These are phyloP conservation scores for Dothistroma pini DNA, from an alignment of 2,329 filamentous ascomycete genomes.

Conservation along the genomic window DNA sequence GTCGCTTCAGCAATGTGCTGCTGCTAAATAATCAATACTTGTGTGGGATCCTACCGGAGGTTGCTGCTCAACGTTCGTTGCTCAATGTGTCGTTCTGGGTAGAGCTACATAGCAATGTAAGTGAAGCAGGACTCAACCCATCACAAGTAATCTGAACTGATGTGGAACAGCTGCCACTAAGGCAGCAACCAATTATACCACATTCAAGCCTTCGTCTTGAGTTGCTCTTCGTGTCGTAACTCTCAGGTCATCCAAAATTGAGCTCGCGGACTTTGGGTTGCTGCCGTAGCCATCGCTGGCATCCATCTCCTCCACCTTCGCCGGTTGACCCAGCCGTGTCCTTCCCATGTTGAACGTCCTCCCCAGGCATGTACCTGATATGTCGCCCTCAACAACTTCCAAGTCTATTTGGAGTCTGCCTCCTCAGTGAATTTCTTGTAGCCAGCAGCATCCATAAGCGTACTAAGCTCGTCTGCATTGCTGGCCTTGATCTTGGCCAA, in stretches of 20 bases:
- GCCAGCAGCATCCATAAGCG: slow-evolving; percentile 69
- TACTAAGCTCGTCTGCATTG: slow-evolving; percentile 66
- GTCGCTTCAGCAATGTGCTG: background rate
- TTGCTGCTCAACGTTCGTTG: too few relatives aligned
- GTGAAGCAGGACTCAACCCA: too few relatives aligned
- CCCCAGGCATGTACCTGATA: background rate
- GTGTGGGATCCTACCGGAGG: too few relatives aligned
- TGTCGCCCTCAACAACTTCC: background rate
- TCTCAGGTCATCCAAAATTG: background rate
- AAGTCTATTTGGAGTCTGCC: slow-evolving; percentile 11
- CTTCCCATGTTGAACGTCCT: background rate
- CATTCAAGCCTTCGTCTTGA: too few relatives aligned
- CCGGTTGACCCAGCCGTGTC: background rate
- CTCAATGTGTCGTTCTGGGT: too few relatives aligned
- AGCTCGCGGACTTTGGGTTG: background rate
- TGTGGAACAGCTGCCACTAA: too few relatives aligned
- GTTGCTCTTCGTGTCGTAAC: background rate
- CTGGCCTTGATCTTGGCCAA: slow-evolving; percentile 80
- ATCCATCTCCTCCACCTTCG: background rate
- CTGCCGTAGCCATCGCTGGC: background rate
- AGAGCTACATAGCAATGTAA: too few relatives aligned
- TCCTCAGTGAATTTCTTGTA: slow-evolving; percentile 73
- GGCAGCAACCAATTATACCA: too few relatives aligned
- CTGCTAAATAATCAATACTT: background rate
- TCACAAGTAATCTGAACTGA: too few relatives aligned